Evolutionary conservation across 306 rosid species (phyloP), one percentile per base, ranked within the genome.

Genomic region (Vigna hirtella): DNA sequence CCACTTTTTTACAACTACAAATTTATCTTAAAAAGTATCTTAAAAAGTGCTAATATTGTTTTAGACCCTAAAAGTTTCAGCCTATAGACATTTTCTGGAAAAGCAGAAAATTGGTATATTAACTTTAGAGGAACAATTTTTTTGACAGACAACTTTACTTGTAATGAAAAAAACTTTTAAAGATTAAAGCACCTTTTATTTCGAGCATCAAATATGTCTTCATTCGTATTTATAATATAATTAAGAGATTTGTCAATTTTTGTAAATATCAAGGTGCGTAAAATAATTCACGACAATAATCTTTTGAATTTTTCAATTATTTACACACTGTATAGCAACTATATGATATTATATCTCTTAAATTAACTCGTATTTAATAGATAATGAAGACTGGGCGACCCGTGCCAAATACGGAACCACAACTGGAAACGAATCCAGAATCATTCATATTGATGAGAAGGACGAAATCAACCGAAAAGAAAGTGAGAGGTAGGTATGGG

Each of bases 381-480:
- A 34, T 34, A 5, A 1, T 34, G 38, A 4, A 34, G 38, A 34
- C 38, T 34, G 38, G 7, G 38, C 6, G 7, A 34, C 1, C 4
- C 6, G 6, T 34, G 38, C 38, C 38, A 34, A 5, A 34, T 9
- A 55, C 17, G 47, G 20, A n/a, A 40, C 34, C 11, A 15, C 16
- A 0, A 43, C 6, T 38, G 66, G 18, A 45, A 71, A 66, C 26
- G 45, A 45, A 68, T 47, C 51, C 76, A 51, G 64, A 51, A 18
- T 8, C 78, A 52, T 72, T 64, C 9, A 63, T n/a, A 59, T 20
- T 10, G 61, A 57, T 8, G 56, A 18, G 65, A 24, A 57, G 73
- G 12, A 11, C 9, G 3, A 57, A 18, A 3, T n/a, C 55, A 16
- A 8, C 38, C 49, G 58, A 16, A 77, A 50, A 20, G 4, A 53